A percentile compares a stretch with the other conserved stretches of the same genome.
Evolutionary conservation across 345 rosid genomes (phyloP).

Genomic region (Kandelia obovata): DNA sequence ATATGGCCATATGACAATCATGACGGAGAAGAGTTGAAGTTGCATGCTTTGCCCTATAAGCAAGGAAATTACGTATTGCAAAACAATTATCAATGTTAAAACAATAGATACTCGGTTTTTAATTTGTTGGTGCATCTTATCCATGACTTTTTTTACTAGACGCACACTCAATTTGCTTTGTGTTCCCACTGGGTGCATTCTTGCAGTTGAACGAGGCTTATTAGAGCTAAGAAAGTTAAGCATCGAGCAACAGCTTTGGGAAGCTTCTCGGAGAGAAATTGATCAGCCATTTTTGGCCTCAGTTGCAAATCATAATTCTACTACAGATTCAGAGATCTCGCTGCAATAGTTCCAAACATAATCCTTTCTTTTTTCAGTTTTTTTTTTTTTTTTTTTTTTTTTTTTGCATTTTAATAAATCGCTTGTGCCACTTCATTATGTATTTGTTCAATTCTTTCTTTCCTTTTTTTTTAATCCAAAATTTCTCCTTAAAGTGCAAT

Average conservation of each 20-base stretch:
- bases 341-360: neutral
- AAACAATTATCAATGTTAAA: no score
- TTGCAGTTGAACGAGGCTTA: slow-evolving; percentile 73
- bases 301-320: slow-evolving; percentile 25
- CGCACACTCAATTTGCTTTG: neutral
- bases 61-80: no score
- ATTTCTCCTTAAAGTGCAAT: slow-evolving; percentile 8
- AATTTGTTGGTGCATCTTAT: neutral
- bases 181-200: neutral
- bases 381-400: no score
- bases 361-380: no score
- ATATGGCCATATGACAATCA: no score
- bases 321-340: slow-evolving; percentile 23
- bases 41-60: no score
- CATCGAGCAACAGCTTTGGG: slow-evolving; percentile 90
- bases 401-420: neutral
- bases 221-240: slow-evolving; percentile 78
- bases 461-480: neutral
- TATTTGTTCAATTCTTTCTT: neutral
- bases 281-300: slow-evolving; percentile 31
- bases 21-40: no score
- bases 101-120: no score
- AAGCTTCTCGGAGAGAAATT: slow-evolving; percentile 68
- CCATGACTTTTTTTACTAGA: neutral
- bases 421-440: slow-evolving; percentile 6